These are phyloP conservation scores for Leptographium galeiforme DNA, from an alignment of 2,329 filamentous ascomycete species.

Conservation along the genomic window DNA sequence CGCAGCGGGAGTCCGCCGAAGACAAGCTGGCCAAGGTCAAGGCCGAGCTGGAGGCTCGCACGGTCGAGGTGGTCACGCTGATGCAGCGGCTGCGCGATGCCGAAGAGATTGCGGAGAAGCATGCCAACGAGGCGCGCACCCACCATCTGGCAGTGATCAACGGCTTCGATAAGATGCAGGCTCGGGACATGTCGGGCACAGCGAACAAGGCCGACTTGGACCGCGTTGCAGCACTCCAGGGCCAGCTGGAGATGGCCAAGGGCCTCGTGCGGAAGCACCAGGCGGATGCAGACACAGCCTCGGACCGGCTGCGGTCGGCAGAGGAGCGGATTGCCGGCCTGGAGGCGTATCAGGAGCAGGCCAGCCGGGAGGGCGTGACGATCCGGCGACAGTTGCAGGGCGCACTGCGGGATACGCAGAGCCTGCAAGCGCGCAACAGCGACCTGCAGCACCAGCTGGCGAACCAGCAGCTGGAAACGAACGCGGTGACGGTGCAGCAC, in stretches of 20 bases:
- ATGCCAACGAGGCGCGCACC: conserved; percentile 74
- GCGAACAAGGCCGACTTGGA: conserved; percentile 40
- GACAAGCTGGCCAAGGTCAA: conserved; percentile 63
- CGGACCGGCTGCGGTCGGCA: conserved; percentile 78
- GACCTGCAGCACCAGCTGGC: conserved; percentile 75
- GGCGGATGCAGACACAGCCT: conserved; percentile 70
- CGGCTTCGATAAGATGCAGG: conserved; percentile 62
- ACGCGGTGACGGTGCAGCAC: conserved; percentile 83
- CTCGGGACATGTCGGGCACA: conserved; percentile 33
- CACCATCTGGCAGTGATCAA: conserved; percentile 73
- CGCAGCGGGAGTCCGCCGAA: conserved; percentile 62
- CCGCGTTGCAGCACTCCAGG: conserved; percentile 60
- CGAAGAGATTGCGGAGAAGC: conserved; percentile 76
- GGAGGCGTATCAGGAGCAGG: conserved; percentile 94
- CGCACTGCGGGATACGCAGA: conserved; percentile 69
- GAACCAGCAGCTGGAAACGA: conserved; percentile 82
- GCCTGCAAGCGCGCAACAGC: conserved; percentile 65
- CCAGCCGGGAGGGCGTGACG: conserved; percentile 79
- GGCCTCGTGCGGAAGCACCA: conserved; percentile 77
- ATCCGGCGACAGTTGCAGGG: conserved; percentile 83
- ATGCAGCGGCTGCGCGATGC: conserved; percentile 67
- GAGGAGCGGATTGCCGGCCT: conserved; percentile 95
- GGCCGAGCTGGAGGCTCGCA: conserved; percentile 69
- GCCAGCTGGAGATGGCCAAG: conserved; percentile 67
- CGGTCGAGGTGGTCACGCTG: conserved; percentile 61